phyloP scores from a whole-genome alignment of 768 basidiomycete genomes.

The Hemileccinum rubropunctum region DNA sequence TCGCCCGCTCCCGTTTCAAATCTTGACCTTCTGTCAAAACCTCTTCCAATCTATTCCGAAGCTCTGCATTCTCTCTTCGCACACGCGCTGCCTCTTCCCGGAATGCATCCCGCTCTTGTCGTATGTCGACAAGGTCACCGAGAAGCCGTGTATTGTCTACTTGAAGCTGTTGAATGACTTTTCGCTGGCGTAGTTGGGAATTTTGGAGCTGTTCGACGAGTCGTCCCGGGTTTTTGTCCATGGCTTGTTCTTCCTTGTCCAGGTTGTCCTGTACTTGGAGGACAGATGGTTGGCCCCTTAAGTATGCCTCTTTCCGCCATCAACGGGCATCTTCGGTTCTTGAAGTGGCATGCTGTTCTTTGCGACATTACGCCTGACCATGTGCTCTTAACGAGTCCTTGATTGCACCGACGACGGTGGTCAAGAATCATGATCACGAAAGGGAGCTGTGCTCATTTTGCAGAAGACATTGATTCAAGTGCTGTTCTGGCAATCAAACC shows the following conservation, averaged over 20 bases:
- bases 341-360: not conserved
- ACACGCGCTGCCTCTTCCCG: slow-evolving; percentile 18
- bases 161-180: slow-evolving; percentile 25
- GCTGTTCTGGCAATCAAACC: no score
- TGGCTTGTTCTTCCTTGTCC: not conserved
- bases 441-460: not conserved
- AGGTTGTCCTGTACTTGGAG: no score
- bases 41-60: slow-evolving; percentile 21
- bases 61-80: slow-evolving; percentile 22
- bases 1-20: slow-evolving; percentile 21
- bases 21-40: slow-evolving; percentile 16
- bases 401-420: not conserved
- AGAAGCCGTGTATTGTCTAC: slow-evolving; percentile 23
- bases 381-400: not conserved
- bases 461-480: no score
- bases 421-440: not conserved
- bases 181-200: slow-evolving; percentile 24
- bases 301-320: slow-evolving; percentile 1
- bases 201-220: slow-evolving; percentile 27
- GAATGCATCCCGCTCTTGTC: slow-evolving; percentile 27
- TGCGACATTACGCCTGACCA: not conserved
- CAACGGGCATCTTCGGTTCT: not conserved
- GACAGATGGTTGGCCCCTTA: not conserved
- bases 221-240: slow-evolving; percentile 7
- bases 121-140: slow-evolving; percentile 24